Evolutionary conservation across 345 rosid genomes (phyloP).

Genomic region (Reutealis trisperma): DNA sequence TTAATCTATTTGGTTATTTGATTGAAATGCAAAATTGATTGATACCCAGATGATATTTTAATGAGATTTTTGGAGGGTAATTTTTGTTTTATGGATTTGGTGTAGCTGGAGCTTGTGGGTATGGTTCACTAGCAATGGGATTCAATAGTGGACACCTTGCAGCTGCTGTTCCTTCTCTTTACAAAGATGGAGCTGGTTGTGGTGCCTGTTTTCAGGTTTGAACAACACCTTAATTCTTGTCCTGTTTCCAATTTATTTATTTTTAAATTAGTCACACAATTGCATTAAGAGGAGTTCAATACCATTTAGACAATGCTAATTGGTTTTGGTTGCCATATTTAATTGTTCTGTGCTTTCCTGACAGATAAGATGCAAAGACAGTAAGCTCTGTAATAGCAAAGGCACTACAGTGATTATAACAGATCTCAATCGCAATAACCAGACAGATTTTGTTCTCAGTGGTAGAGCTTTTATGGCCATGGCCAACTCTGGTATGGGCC

Average conservation of each 20-base stretch:
- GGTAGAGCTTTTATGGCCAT: constrained; percentile 80
- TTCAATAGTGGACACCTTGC: constrained; percentile 76
- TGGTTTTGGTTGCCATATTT: neutral
- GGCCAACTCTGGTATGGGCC: constrained; percentile 61
- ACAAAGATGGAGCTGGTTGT: constrained; percentile 84
- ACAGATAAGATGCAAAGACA: constrained; percentile 80
- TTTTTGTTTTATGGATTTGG: constrained; percentile 19
- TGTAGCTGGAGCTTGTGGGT: constrained; percentile 95
- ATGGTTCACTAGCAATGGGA: constrained; percentile 65
- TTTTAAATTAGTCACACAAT: neutral
- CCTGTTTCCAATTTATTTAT: neutral
- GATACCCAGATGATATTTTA: constrained; percentile 29
- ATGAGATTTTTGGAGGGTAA: constrained; percentile 28
- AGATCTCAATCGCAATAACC: constrained; percentile 63
- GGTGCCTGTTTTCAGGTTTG: constrained; percentile 87
- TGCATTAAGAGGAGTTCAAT: no score
- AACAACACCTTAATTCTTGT: neutral
- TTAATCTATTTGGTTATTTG: neutral
- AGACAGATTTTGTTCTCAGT: constrained; percentile 77
- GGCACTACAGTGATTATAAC: constrained; percentile 72
- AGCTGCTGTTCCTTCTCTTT: constrained; percentile 65
- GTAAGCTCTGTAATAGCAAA: constrained; percentile 48
- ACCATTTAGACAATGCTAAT: no score
- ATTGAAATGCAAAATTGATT: constrained; percentile 12
- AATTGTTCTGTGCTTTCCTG: neutral